Base-by-base conservation (phyloP, 2,329 filamentous ascomycete species). In the Cadophora gregata region DNA sequence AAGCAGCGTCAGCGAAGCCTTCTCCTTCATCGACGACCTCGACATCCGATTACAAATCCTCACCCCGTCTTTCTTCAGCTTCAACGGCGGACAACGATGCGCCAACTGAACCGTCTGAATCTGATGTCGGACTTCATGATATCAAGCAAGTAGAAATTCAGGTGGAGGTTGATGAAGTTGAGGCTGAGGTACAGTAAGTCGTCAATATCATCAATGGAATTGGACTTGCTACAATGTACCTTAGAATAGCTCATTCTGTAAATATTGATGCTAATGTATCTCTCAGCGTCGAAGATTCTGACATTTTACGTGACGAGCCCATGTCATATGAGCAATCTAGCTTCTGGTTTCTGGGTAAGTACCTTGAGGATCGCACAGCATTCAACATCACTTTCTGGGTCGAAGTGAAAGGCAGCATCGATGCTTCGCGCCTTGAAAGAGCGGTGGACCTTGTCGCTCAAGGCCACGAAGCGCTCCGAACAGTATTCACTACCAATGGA, bases 401-500 rank as follows among this genome's bases (percentile, higher is more conserved):
- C 62, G 21, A 60, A 31, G 29, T 72, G 14, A 66, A 59, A 4
- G 77, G 77, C 1, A 55, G 61, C 0, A 16, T 77, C 1, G n/a
- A 65, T 10, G 25, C 73, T 3, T 42, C 21, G 0, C 42, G 65
- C 1, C 51, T 77, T 0, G 59, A 70, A n/a, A 36, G 51, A 7
- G 73, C 76, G 1, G 50, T 78, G 2, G 27, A 48, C 1, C 19
- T 25, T 3, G 63, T 75, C 8, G 66, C 51, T 4, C 50, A 61
- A 4, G 63, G 71, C 3, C 76, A 78, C 66, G 74, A 76, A 50
- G 48, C 69, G 29, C 59, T 77, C 1, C 69, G 71, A 4, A 77
- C 74, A n/a, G 67, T 45, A 9, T 77, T 75, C 59, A 63, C 66
- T 55, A 62, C 66, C 36, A 62, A 70, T 19, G 60, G 61, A 58